These are phyloP conservation scores for Cutaneotrichosporon mucoides DNA, from an alignment of 1,284 basidiomycete genomes.

Conservation along the genomic window DNA sequence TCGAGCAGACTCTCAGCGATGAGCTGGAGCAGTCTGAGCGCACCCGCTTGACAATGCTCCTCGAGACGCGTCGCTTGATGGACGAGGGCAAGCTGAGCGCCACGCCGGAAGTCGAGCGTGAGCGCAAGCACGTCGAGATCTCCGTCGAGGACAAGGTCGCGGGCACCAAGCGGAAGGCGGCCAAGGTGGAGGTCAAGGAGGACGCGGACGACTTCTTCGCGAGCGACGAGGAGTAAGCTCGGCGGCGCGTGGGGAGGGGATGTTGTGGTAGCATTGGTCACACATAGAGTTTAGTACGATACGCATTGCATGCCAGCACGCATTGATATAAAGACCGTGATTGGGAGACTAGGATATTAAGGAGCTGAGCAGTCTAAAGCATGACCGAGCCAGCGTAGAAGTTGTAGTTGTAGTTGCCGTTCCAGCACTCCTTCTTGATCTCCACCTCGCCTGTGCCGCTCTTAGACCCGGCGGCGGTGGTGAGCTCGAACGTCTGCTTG, in stretches of 20 bases:
- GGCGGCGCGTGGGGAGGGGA: too few relatives aligned
- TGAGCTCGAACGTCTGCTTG: slow-evolving; percentile 34
- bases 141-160: not conserved
- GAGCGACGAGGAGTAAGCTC: not conserved
- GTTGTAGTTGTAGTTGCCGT: slow-evolving; percentile 45
- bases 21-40: slow-evolving; percentile 49
- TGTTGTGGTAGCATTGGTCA: too few relatives aligned
- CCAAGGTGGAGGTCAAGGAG: not conserved
- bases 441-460: slow-evolving; percentile 1
- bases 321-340: not conserved
- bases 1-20: slow-evolving; percentile 46
- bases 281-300: not conserved
- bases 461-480: slow-evolving; percentile 16
- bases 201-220: slow-evolving; percentile 12
- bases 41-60: slow-evolving; percentile 61
- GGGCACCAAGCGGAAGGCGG: not conserved
- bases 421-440: slow-evolving; percentile 34
- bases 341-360: not conserved
- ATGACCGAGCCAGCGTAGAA: slow-evolving; percentile 30
- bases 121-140: not conserved
- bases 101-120: slow-evolving; percentile 57
- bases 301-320: slow-evolving; percentile 4
- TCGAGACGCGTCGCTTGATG: slow-evolving; percentile 64
- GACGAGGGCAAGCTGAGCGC: slow-evolving; percentile 57
- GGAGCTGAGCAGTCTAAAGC: not conserved